Evolutionary conservation across 257 asterid genomes (phyloP), one percentile per base, ranked within the genome.

Genomic region (Nicotiana obtusifolia): DNA sequence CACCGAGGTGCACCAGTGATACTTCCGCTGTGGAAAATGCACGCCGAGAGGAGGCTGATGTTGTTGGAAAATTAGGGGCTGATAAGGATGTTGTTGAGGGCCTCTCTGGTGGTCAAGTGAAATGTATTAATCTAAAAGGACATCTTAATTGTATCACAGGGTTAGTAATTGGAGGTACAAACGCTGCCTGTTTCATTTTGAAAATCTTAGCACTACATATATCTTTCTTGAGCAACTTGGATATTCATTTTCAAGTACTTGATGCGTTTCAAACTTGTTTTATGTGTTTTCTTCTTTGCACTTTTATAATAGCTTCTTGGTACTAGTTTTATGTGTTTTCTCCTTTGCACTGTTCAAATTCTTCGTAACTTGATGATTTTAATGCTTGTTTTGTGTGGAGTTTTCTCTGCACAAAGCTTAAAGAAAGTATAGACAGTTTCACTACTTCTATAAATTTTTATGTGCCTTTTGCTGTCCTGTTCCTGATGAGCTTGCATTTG

Each of bases 71-170:
- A 20, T 84, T 60, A 8, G 82, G 67, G 66, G 81, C 79, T 49
- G 89, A 84, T 26, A 82, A 84, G 71, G 93, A 90, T 86, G 84
- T 89, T 57, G 77, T 86, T 66, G 92, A 89, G 81, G 91, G 90
- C n/a, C 84, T 92, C 61, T 81, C 90, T 15, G 59, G 22, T 59
- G 91, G 91, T 82, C 76, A 73, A 69, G 77, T 94, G 67, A 87
- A 90, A 88, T 92, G 91, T 80, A 61, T 86, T 81, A 93, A 92
- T 82, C 86, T 95, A 88, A 92, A 88, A 84, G 97, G 91, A 82
- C 98, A 95, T 91, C 86, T 85, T 79, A 95, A 94, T 86, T 90
- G 91, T 84, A 84, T 92, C 86, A 87, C 98, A 26, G 90, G 92
- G 24, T 89, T 95, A 86, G 93, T 95, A 19, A 76, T 90, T 86